A percentile compares a stretch with the other conserved stretches of the same genome.
Conservation (phyloP, 73 alveolate genomes). For the Paraurostyla sp. region DNA sequence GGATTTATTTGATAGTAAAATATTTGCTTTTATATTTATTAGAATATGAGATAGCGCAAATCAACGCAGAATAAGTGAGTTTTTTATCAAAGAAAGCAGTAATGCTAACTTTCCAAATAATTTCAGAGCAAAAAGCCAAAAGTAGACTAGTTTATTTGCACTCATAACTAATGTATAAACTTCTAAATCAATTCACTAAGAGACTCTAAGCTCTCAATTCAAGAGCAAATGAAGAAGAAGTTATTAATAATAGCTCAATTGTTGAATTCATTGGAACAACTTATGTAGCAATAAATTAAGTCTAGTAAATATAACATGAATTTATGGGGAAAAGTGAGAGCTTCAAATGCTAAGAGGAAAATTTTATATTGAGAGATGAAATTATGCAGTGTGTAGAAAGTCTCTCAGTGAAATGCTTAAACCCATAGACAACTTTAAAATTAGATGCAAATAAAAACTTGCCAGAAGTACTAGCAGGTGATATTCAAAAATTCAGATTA, state of each 20-base stretch:
- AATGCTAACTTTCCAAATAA: constrained; percentile 28
- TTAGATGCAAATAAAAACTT: constrained; percentile 2
- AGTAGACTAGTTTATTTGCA: constrained; percentile 18
- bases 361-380: constrained; percentile 49
- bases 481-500: constrained; percentile 17
- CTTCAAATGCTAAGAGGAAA: background rate
- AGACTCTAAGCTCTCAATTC: background rate
- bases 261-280: constrained; percentile 40
- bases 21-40: background rate
- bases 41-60: constrained; percentile 8
- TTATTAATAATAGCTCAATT: constrained; percentile 1
- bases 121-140: constrained; percentile 58
- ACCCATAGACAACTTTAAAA: background rate
- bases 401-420: constrained; percentile 51
- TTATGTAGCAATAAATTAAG: constrained; percentile 32
- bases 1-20: constrained; percentile 23
- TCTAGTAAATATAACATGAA: constrained; percentile 45
- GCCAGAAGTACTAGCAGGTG: constrained; percentile 39
- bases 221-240: constrained; percentile 29
- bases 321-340: background rate
- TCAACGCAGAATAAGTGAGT: background rate
- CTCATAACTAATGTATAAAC: background rate
- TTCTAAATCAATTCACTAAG: constrained; percentile 7
- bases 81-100: background rate
- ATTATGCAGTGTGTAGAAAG: constrained; percentile 55